phyloP scores from a whole-genome alignment of 1,139 yeast species.

The Taiozyma sp. region DNA sequence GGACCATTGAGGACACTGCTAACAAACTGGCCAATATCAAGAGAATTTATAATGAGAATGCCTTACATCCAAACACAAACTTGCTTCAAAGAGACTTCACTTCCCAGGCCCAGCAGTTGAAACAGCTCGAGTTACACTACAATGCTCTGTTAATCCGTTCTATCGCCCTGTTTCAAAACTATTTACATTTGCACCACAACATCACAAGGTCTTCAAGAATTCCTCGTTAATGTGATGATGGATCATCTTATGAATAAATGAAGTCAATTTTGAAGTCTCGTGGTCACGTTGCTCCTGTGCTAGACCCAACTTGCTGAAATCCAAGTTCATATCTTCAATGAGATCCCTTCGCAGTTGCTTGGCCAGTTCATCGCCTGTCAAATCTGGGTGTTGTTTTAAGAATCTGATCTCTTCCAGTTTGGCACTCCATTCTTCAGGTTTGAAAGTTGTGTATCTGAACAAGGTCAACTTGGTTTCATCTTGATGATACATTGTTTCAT shows the following conservation, averaged over 20 bases:
- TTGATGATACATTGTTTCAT: not conserved
- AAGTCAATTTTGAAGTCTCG: not conserved
- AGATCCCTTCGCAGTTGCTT: not conserved
- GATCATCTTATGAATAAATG: not conserved
- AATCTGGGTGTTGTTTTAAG: not conserved
- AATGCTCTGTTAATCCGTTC: constrained; percentile 19
- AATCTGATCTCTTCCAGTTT: not conserved
- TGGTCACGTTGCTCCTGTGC: not conserved
- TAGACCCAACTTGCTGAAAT: not conserved
- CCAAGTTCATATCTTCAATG: not conserved
- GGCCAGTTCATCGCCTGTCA: not conserved
- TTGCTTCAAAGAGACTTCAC: not conserved
- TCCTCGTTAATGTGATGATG: not conserved
- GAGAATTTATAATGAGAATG: not conserved
- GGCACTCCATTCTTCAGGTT: not conserved
- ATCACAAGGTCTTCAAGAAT: constrained; percentile 4
- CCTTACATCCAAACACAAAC: not conserved
- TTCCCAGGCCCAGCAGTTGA: constrained; percentile 1
- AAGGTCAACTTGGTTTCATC: not conserved
- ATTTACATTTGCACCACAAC: constrained; percentile 10
- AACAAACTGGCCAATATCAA: not conserved
- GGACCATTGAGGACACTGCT: not conserved
- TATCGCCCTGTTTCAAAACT: constrained; percentile 20
- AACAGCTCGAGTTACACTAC: constrained; percentile 15
- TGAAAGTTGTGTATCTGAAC: not conserved